phyloP scores from a whole-genome alignment of 2,329 filamentous ascomycete species.

The Botrytis tulipae region DNA sequence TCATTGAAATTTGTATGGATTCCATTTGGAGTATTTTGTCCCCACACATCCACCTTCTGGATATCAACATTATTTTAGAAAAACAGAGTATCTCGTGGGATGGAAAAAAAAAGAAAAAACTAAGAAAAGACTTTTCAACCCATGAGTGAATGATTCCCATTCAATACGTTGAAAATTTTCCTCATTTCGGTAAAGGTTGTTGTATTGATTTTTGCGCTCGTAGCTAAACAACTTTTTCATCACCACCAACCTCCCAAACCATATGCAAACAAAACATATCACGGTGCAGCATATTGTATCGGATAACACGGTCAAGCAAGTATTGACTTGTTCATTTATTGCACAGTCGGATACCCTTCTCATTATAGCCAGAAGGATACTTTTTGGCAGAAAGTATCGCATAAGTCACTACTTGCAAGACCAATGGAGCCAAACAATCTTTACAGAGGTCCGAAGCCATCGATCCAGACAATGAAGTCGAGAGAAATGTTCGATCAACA shows the following conservation, averaged over 20 bases:
- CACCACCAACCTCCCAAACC: neutral
- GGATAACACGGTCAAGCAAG: neutral
- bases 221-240: neutral
- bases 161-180: neutral
- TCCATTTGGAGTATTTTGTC: too few species aligned
- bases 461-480: slow-evolving; percentile 53
- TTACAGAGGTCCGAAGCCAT: slow-evolving; percentile 32
- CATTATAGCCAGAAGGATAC: too few species aligned
- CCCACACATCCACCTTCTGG: too few species aligned
- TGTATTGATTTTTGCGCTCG: neutral
- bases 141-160: neutral
- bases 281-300: neutral
- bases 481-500: slow-evolving; percentile 82
- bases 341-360: neutral
- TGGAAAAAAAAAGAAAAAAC: neutral
- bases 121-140: neutral
- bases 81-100: too few species aligned
- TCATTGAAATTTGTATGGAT: too few species aligned
- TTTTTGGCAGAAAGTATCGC: neutral
- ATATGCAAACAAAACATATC: too few species aligned
- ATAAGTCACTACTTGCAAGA: neutral
- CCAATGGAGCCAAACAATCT: slow-evolving; percentile 28
- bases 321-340: neutral
- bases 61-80: too few species aligned
- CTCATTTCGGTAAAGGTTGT: neutral